Evolutionary conservation across 495 filamentous ascomycete species (phyloP), one percentile per base, ranked within the genome.

Genomic region (Paragyromitra xinjiangensis): DNA sequence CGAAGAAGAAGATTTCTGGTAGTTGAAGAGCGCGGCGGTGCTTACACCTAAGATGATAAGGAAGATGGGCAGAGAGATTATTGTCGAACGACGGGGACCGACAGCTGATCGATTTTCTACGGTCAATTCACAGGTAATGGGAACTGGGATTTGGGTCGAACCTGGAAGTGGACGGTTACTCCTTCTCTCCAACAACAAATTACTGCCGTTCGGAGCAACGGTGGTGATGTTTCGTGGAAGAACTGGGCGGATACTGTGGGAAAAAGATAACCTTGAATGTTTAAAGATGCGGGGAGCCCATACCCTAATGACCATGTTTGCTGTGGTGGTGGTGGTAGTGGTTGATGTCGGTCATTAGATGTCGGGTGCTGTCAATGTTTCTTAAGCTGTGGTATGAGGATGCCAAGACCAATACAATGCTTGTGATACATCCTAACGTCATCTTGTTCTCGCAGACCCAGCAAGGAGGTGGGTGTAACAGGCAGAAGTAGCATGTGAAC

Each of bases 1-100:
- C 66, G 91, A 91, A 19, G 89, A 92, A 2, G 92, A 93, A 2
- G 89, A 88, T 82, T 97, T 97, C 81, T 99, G 95, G 88, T 99
- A 98, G 86, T 99, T 99, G 91, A 99, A 98, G 34, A 82, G 78
- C n/a, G 64, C 81, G 22, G 42, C 51, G 6, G 71, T 66, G 24
- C 74, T 77, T 14, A 45, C 64, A 1, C 59, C 69, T 0, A 80
- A 37, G 37, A 66, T 53, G 14, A 71, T 84, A 34, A 86, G 74
- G 84, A 90, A 90, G 69, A 87, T 74, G 48, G 89, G 88, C 29
- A 89, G 64, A 8, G 88, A 88, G 68, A 85, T 84, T 56, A 77
- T 75, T 84, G 87, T 89, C 82, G 84, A 85, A 64, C 76, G 75
- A 39, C 69, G 78, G 24, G 58, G 40, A 26, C 83, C 80, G 63